phyloP scores from a whole-genome alignment of 1,284 basidiomycete genomes.

The Kalmanozyma brasiliensis region DNA sequence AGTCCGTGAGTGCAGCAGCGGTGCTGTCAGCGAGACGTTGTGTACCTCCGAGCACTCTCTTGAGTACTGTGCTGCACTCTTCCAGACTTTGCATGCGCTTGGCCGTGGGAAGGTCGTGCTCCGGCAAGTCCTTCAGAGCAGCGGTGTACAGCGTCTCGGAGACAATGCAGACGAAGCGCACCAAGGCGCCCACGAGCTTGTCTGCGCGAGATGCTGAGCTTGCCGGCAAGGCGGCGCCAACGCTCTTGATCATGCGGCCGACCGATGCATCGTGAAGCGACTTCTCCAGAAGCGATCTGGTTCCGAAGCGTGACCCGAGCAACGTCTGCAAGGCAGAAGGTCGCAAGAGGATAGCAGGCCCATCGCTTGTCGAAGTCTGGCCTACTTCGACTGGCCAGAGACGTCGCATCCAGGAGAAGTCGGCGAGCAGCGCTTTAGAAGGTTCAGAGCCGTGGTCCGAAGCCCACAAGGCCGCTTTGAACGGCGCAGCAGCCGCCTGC shows the following conservation, averaged over 20 bases:
- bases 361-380: constrained; percentile 13
- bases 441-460: constrained; percentile 11
- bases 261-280: constrained; percentile 34
- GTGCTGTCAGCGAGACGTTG: constrained; percentile 15
- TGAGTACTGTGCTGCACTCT: constrained; percentile 13
- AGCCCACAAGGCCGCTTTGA: constrained; percentile 34
- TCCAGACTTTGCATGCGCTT: constrained; percentile 1
- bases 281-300: constrained; percentile 31
- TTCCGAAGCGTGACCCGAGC: constrained; percentile 38
- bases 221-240: constrained; percentile 36
- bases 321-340: constrained; percentile 26
- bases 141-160: constrained; percentile 31
- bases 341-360: constrained; percentile 39
- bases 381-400: constrained; percentile 18
- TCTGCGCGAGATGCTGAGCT: constrained; percentile 34
- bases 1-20: constrained; percentile 17
- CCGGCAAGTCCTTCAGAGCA: constrained; percentile 17
- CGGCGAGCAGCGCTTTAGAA: constrained; percentile 23
- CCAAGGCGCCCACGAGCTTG: constrained; percentile 19
- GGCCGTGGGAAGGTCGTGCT: constrained; percentile 12
- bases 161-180: constrained; percentile 18
- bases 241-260: constrained; percentile 33
- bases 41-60: constrained; percentile 10
- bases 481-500: constrained; percentile 31
- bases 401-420: constrained; percentile 39